A percentile compares a stretch with the other conserved stretches of the same genome.
Evolutionary conservation across 148 eudicot genomes (phyloP).

Genomic region (Arctostaphylos glauca): DNA sequence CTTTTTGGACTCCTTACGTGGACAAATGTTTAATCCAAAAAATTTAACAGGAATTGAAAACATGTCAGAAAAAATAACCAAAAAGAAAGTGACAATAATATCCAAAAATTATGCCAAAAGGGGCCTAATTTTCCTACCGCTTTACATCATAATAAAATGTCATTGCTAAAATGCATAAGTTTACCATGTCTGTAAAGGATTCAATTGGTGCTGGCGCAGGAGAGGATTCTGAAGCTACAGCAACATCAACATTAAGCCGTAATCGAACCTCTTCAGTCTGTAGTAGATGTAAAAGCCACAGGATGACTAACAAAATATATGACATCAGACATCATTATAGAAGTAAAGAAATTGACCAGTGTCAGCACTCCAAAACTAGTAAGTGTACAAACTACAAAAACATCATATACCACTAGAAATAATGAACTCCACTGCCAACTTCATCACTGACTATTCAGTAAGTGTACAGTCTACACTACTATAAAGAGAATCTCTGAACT

Average conservation of each 20-base stretch:
- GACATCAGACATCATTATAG: background rate
- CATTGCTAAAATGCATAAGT: background rate
- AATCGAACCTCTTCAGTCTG: constrained; percentile 48
- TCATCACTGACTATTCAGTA: background rate
- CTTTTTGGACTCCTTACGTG: no score
- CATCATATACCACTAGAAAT: background rate
- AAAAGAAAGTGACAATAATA: no score
- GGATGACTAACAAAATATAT: background rate
- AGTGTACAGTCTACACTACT: background rate
- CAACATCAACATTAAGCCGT: constrained; percentile 53
- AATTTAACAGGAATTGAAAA: no score
- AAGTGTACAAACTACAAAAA: background rate
- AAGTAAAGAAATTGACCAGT: background rate
- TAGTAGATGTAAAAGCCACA: constrained; percentile 12
- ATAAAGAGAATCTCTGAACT: background rate
- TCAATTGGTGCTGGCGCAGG: constrained; percentile 47
- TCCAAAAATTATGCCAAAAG: no score
- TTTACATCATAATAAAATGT: background rate
- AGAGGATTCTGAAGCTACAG: constrained; percentile 34
- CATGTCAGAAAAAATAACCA: no score
- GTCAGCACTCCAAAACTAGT: background rate
- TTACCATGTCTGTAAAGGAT: constrained; percentile 51
- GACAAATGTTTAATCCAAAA: no score
- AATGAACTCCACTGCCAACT: background rate
- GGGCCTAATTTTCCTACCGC: no score